Conservation (phyloP, 225 moss, liverwort and hornwort species). For the Bryum argenteum region DNA sequence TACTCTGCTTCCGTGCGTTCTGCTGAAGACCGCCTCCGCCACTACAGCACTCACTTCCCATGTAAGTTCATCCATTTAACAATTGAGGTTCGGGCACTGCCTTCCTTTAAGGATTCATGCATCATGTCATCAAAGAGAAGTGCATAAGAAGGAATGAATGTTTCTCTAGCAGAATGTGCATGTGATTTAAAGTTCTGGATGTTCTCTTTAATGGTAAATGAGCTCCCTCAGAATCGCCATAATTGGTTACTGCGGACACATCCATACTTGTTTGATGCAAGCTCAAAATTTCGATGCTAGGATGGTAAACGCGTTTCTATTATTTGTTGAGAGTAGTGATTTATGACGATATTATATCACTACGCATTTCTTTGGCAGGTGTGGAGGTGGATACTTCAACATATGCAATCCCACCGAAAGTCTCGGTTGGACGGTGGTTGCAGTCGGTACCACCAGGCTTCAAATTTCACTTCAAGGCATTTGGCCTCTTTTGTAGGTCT, state of each 20-base stretch:
- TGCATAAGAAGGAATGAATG: neutral
- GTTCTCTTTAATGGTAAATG: neutral
- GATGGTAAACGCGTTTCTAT: too few relatives aligned
- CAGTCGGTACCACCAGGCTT: conserved; percentile 69
- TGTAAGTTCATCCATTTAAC: conserved; percentile 41
- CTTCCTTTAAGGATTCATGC: neutral
- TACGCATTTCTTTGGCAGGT: conserved; percentile 41
- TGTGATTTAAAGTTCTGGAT: neutral
- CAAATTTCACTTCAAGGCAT: conserved; percentile 86
- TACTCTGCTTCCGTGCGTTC: conserved; percentile 74
- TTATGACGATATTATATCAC: neutral
- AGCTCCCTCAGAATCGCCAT: neutral
- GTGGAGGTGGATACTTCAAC: conserved; percentile 95
- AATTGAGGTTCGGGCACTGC: neutral
- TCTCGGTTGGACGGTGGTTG: conserved; percentile 67
- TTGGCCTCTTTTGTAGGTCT: conserved; percentile 85
- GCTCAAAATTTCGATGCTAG: neutral
- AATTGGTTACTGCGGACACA: neutral
- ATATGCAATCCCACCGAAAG: conserved; percentile 79
- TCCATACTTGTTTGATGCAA: neutral
- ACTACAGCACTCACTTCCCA: conserved; percentile 78
- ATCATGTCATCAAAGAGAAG: neutral
- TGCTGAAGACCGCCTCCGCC: conserved; percentile 86
- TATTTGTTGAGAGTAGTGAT: neutral
- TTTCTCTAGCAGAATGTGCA: neutral